phyloP scores from a whole-genome alignment of 1,284 basidiomycete species.

The Sanghuangporus weigelae region DNA sequence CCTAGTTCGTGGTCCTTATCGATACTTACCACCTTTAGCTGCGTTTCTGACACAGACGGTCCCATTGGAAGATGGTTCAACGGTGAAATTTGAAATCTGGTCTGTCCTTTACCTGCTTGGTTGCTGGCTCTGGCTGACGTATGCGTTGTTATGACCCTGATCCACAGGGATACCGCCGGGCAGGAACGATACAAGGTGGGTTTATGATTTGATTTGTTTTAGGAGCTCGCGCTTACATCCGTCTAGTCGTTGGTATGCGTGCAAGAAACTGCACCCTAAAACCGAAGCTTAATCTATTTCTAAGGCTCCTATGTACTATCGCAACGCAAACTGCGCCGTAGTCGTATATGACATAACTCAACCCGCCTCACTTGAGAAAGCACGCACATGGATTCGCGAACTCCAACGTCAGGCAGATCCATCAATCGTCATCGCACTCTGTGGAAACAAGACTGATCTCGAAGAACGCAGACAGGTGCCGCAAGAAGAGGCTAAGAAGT shows the following conservation, averaged over 20 bases:
- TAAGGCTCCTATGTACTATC: constrained; percentile 95
- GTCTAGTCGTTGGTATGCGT: constrained; percentile 27
- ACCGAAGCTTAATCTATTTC: constrained; percentile 14
- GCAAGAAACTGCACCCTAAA: constrained; percentile 10
- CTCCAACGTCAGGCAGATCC: constrained; percentile 97
- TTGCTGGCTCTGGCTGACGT: background rate
- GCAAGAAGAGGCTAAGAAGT: constrained; percentile 86
- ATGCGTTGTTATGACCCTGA: background rate
- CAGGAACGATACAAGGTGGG: constrained; percentile 89
- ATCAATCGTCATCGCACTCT: constrained; percentile 91
- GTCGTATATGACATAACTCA: constrained; percentile 90
- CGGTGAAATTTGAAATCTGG: constrained; percentile 98
- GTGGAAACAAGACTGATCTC: constrained; percentile 93
- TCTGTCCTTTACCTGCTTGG: constrained; percentile 35
- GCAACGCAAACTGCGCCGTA: constrained; percentile 84
- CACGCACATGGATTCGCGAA: constrained; percentile 94
- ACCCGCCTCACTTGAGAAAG: constrained; percentile 86
- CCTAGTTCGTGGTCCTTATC: constrained; percentile 9
- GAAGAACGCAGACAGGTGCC: constrained; percentile 76
- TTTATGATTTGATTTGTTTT: constrained; percentile 19
- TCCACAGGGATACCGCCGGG: constrained; percentile 80
- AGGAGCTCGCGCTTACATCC: constrained; percentile 4
- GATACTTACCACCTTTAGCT: constrained; percentile 44
- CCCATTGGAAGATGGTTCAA: constrained; percentile 81
- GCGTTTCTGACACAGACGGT: constrained; percentile 97